Conservation (phyloP, 257 asterid genomes). For the Phtheirospermum japonicum region DNA sequence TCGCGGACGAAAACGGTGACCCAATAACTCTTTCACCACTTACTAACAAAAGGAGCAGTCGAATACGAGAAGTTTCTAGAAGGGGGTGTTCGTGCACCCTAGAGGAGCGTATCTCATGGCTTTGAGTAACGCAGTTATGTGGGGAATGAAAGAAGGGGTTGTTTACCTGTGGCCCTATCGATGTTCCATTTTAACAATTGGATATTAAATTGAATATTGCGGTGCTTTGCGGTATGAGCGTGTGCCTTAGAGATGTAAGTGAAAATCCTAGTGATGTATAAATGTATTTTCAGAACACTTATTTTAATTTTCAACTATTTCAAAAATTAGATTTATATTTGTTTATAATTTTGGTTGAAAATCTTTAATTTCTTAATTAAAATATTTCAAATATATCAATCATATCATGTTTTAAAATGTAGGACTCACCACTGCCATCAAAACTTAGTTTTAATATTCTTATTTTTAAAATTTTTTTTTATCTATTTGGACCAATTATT, state of each 20-base stretch:
- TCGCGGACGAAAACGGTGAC: constrained; percentile 73
- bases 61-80: constrained; percentile 83
- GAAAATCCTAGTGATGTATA: too few relatives aligned
- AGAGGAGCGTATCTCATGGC: constrained; percentile 96
- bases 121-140: constrained; percentile 55
- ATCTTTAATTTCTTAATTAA: too few relatives aligned
- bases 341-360: too few relatives aligned
- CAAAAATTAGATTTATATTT: too few relatives aligned
- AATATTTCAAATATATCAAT: too few relatives aligned
- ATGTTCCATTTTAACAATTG: constrained; percentile 97
- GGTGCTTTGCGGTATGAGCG: constrained; percentile 77
- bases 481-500: too few relatives aligned
- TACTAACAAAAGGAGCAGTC: constrained; percentile 65
- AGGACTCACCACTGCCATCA: too few relatives aligned
- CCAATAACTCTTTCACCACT: constrained; percentile 50
- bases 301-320: too few relatives aligned
- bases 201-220: constrained; percentile 94
- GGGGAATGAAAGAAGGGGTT: constrained; percentile 86
- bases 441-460: too few relatives aligned
- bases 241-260: constrained; percentile 94
- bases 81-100: constrained; percentile 93
- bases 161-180: constrained; percentile 86
- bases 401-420: too few relatives aligned
- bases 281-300: too few relatives aligned
- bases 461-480: too few relatives aligned